Evolutionary conservation across 176 grass and related monocot species (phyloP), one percentile per base, ranked within the genome.

Genomic region (Carex myosuroides): DNA sequence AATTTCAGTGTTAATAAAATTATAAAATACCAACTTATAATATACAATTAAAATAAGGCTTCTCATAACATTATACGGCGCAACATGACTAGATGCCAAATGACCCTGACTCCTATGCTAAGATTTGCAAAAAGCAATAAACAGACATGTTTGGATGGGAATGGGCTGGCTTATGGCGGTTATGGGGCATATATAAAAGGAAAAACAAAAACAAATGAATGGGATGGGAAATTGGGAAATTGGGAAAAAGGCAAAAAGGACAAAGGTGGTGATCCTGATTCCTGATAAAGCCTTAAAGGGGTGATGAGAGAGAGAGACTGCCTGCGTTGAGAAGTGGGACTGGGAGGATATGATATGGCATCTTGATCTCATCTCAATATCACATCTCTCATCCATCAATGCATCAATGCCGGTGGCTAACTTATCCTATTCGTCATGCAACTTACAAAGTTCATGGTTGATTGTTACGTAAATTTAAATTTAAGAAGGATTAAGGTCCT

Each of bases 271-370:
- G 30, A 39, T 81, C 32, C 59, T 58, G 52, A 50, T 50, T 50
- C 46, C 33, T 33, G 75, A 79, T 79, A 79, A 39, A 58, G 12
- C 20, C 12, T 8, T 30, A 30, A 44, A 68, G 60, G 20, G 6
- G 10, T 24, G 20, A 26, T 12, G 60, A 22, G 21, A 72, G 9
- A 72, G 9, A 24, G 30, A 39, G 44, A 76, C 71, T 50, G 46
- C 9, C 12, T 50, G 65, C 65, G 32, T 60, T 80, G 80, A 83
- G 39, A 68, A 83, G 29, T 83, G 80, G 8, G 42, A 83, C 18
- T 76, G 0, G 1, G 62, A 83, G 42, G 17, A 50, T 50, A 48
- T 48, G 57, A 81, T 41, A 81, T 12, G 56, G 79, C 56, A 63
- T 55, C 75, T 54, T 16, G 1, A 55, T 78, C 30, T 37, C 58